A percentile compares a stretch with the other conserved stretches of the same genome.
Evolutionary conservation across 495 filamentous ascomycete species (phyloP).

Genomic region (Clavariopsis aquatica): DNA sequence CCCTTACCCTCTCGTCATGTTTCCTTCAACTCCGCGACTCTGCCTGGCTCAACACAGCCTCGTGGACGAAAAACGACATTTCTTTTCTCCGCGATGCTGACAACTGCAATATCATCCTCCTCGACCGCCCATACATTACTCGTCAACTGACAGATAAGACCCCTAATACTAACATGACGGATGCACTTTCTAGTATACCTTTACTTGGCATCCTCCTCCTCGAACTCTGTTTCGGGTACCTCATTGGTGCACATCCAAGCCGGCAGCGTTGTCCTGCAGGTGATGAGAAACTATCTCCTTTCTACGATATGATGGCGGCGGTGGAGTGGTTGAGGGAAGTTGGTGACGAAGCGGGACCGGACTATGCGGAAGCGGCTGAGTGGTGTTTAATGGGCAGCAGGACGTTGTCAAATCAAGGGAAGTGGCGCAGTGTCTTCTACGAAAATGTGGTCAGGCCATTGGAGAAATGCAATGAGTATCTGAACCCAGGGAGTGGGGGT

Average conservation of each 20-base stretch:
- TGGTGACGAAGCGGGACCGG: constrained; percentile 43
- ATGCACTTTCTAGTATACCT: constrained; percentile 19
- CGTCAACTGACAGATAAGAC: constrained; percentile 23
- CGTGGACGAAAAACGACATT: constrained; percentile 27
- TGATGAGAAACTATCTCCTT: constrained; percentile 16
- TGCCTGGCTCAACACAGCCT: constrained; percentile 32
- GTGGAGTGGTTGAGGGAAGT: constrained; percentile 40
- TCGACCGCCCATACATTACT: constrained; percentile 41
- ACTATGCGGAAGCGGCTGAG: constrained; percentile 43
- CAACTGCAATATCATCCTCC: constrained; percentile 6
- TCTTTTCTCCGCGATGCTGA: constrained; percentile 32
- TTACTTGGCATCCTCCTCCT: constrained; percentile 47
- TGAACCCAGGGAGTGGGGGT: too few relatives aligned
- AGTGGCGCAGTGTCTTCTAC: too few relatives aligned
- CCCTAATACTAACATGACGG: neutral
- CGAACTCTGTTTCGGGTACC: constrained; percentile 46
- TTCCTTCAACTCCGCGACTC: constrained; percentile 34
- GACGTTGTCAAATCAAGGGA: too few relatives aligned
- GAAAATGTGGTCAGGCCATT: too few relatives aligned
- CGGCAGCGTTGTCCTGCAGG: constrained; percentile 21
- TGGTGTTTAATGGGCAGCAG: constrained; percentile 42
- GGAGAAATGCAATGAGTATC: too few relatives aligned
- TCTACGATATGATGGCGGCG: constrained; percentile 40
- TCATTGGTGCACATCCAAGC: constrained; percentile 34
- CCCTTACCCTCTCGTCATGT: constrained; percentile 38